Evolutionary conservation across 345 rosid species (phyloP), one percentile per base, ranked within the genome.

Genomic region (Salix suchowensis): DNA sequence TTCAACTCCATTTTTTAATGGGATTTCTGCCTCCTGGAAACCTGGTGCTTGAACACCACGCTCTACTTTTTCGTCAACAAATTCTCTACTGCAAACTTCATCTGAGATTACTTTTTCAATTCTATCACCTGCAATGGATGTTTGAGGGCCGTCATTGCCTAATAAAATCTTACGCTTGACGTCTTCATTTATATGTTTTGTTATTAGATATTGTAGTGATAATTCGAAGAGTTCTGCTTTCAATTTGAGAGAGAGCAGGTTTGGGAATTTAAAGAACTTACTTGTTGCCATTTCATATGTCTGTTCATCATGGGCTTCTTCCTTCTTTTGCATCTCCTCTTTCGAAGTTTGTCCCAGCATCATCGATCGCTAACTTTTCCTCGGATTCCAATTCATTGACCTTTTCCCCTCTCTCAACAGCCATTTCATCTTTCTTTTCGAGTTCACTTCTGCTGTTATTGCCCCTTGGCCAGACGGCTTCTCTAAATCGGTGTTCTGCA

Each of bases 1-100:
- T 62, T 70, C 65, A 10, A 70, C 76, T 79, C 69, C 80, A 65
- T 30, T 60, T 7, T 48, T 76, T 54, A 54, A 23, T 54, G 76
- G 42, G 26, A 44, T 40, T 24, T 23, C 76, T 66, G 55, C 78
- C 15, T 68, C 67, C 30, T 66, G 50, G 37, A 66, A 44, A 54
- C 36, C 36, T 39, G 19, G 58, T 76, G 73, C 28, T 76, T 76
- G 68, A 69, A 44, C 12, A 21, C n/a, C 39, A 26, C 54, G 37
- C 67, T 68, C 78, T 9, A 24, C 46, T 30, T 14, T 48, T n/a
- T 74, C 9, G 2, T 32, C 44, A 28, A 21, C 46, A 30, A 44
- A 66, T 66, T 50, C 40, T 19, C 37, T 34, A 36, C 48, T 68
- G 73, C 39, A 16, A 36, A 68, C 37, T 68, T 68, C 65, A 46